Percentiles rank a stretch among this genome's conserved stretches.
phyloP scores from a whole-genome alignment of 768 basidiomycete genomes.

The Coprinopsis marcescibilis region DNA sequence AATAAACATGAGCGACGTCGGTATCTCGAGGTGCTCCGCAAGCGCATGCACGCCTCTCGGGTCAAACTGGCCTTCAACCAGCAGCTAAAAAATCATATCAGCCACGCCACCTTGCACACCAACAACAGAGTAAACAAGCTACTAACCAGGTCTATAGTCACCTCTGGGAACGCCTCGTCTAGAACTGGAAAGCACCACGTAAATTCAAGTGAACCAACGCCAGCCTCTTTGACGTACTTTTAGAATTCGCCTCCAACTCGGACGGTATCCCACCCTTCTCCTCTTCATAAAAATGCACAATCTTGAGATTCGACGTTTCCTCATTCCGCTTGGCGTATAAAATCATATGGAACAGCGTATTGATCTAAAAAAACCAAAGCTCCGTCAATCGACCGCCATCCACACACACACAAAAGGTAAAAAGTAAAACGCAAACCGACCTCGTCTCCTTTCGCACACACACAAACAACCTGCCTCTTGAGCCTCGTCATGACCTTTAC shows the following conservation, averaged over 20 bases:
- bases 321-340: constrained; percentile 65
- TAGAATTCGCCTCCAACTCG: constrained; percentile 68
- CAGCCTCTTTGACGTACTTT: constrained; percentile 35
- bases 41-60: constrained; percentile 44
- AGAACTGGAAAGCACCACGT: constrained; percentile 28
- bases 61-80: constrained; percentile 39
- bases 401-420: background rate
- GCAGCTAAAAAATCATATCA: constrained; percentile 27
- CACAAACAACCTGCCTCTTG: constrained; percentile 50
- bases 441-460: constrained; percentile 62
- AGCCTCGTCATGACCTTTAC: constrained; percentile 39
- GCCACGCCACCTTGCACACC: background rate
- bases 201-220: background rate
- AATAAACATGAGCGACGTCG: constrained; percentile 58
- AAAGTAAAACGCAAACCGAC: constrained; percentile 26
- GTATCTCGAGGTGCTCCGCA: constrained; percentile 42
- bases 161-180: constrained; percentile 60
- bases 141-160: constrained; percentile 55
- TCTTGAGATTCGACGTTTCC: constrained; percentile 62
- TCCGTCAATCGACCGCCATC: background rate
- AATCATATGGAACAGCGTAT: constrained; percentile 57
- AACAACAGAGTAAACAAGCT: background rate
- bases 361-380: no score
- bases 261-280: constrained; percentile 48
- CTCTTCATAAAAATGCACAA: constrained; percentile 58